Conservation (phyloP, 805 yeast genomes). For the Pichia occidentalis region DNA sequence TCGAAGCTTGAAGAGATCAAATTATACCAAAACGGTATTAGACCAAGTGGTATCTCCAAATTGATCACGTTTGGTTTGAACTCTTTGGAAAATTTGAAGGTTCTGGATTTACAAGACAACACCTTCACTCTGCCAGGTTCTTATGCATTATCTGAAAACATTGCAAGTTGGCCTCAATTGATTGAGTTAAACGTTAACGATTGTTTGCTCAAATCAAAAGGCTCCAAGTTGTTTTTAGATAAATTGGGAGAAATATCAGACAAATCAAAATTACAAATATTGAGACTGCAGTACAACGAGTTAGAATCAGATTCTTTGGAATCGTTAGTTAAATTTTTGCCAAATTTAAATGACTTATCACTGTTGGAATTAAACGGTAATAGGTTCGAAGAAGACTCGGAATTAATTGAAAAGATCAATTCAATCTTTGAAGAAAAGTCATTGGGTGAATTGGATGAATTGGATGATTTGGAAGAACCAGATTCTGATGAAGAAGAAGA, state of each 20-base stretch:
- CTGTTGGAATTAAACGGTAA: conserved; percentile 87
- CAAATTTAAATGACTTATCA: conserved; percentile 51
- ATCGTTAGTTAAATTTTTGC: conserved; percentile 48
- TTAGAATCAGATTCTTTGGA: conserved; percentile 61
- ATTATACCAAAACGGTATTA: conserved; percentile 93
- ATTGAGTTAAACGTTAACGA: conserved; percentile 83
- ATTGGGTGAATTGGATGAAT: conserved; percentile 79
- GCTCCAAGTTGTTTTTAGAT: conserved; percentile 52
- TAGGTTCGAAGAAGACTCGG: conserved; percentile 83
- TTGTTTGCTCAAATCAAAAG: conserved; percentile 75
- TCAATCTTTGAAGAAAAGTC: conserved; percentile 66
- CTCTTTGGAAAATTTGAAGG: conserved; percentile 51
- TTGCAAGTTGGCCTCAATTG: conserved; percentile 60
- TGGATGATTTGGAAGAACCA: conserved; percentile 89
- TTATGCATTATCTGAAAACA: conserved; percentile 50
- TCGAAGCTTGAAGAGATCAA: conserved; percentile 57
- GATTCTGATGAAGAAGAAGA: conserved; percentile 66
- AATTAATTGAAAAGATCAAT: conserved; percentile 52
- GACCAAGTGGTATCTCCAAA: conserved; percentile 84
- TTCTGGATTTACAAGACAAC: conserved; percentile 88
- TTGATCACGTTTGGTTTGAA: conserved; percentile 68
- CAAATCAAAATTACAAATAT: conserved; percentile 39
- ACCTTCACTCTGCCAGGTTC: conserved; percentile 76
- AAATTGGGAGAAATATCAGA: conserved; percentile 34
- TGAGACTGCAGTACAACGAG: conserved; percentile 86